Evolutionary conservation across 371 early-diverging fungal genomes (phyloP), one percentile per base, ranked within the genome.

Genomic region (Rhizopus stolonifer): DNA sequence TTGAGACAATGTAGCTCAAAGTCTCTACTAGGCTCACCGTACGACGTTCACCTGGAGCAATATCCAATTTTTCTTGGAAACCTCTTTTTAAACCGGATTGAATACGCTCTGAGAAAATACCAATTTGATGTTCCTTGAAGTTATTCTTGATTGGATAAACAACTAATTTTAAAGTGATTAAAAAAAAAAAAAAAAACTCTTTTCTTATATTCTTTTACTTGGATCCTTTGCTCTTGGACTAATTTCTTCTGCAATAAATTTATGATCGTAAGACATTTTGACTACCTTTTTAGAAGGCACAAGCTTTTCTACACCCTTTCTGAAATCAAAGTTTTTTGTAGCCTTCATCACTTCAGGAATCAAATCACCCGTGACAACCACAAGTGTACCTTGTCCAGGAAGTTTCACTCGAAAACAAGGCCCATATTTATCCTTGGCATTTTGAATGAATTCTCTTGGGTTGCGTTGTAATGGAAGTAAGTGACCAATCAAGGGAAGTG

Each of bases 131-230:
- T 23, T 61, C 54, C 26, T 64, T 69, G 29, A 69, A 69, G 29
- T 72, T 69, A 18, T 72, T 64, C 21, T 61, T 64, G 24, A 72
- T 55, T n/a, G 65, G 60, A 33, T 64, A 63, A 4, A 56, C 22
- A 19, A 64, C 65, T 61, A 21, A n/a, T n/a, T n/a, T n/a, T n/a
- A n/a, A n/a, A n/a, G n/a, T n/a, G n/a, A n/a, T 11, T 18, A 31
- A 14, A 40, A 43, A 2, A 18, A 13, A 13, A n/a, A n/a, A n/a
- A n/a, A n/a, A n/a, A n/a, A n/a, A n/a, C n/a, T n/a, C n/a, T n/a
- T n/a, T n/a, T n/a, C n/a, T n/a, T n/a, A n/a, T n/a, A n/a, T n/a
- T 21, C 13, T 23, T 49, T 53, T 54, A 62, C 63, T 46, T n/a
- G 63, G 64, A 40, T 64, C 46, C 39, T 54, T 64, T 33, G 33